These are phyloP conservation scores for Globisporangium abappressorium DNA, from an alignment of 352 stramenopile species.

Conservation along the genomic window DNA sequence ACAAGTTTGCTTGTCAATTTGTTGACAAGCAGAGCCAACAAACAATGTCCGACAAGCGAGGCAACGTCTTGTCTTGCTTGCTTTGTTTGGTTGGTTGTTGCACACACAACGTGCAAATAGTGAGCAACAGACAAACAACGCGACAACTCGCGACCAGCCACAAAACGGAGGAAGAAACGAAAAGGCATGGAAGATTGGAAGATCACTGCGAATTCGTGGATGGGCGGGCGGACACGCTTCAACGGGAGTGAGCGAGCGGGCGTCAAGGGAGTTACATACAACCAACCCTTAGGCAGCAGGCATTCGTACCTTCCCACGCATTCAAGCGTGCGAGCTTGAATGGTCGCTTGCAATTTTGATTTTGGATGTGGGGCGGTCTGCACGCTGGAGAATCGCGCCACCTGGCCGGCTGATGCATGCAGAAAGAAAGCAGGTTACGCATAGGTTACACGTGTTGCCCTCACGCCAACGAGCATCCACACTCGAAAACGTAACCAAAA, in stretches of 20 bases:
- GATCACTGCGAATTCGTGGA: background rate
- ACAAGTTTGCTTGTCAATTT: no score
- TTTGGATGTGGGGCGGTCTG: no score
- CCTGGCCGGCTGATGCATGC: background rate
- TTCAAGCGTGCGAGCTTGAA: background rate
- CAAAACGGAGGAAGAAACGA: background rate
- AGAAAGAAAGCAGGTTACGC: background rate
- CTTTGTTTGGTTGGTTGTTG: background rate
- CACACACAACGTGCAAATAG: background rate
- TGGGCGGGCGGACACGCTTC: background rate
- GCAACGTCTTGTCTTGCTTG: no score
- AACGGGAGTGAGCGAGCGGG: background rate
- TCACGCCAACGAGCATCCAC: background rate
- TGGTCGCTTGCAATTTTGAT: background rate
- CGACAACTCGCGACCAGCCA: background rate
- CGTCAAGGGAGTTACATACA: background rate
- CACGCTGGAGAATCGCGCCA: no score
- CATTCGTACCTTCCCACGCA: background rate
- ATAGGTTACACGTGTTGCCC: background rate
- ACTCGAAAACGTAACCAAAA: slow-evolving; percentile 7
- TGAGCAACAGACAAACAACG: background rate
- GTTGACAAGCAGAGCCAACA: background rate
- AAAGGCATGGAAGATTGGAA: background rate
- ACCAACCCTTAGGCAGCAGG: background rate
- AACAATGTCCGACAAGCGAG: background rate